phyloP scores from a whole-genome alignment of 805 yeast genomes.

The Torulaspora franciscae region DNA sequence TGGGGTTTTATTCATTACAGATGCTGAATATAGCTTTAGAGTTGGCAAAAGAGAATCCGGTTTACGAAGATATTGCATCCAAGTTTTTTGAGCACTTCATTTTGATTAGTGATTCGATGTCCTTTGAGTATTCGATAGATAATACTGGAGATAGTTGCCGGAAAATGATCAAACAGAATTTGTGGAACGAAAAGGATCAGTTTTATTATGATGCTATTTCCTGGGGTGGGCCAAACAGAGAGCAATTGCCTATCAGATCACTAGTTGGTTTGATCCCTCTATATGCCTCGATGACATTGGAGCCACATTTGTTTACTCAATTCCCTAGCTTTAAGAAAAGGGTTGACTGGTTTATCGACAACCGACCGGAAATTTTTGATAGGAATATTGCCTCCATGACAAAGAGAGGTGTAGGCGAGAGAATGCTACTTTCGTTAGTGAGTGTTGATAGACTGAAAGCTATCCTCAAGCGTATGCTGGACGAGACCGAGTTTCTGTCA shows the following conservation, averaged over 20 bases:
- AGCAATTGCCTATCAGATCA: constrained; percentile 78
- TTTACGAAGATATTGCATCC: constrained; percentile 89
- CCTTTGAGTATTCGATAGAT: constrained; percentile 43
- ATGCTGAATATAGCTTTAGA: constrained; percentile 92
- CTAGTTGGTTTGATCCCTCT: constrained; percentile 88
- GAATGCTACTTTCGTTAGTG: constrained; percentile 74
- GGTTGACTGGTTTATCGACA: constrained; percentile 75
- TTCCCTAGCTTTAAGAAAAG: constrained; percentile 82
- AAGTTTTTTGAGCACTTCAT: constrained; percentile 91
- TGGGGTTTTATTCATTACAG: constrained; percentile 86
- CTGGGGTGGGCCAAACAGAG: constrained; percentile 65
- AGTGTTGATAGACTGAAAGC: constrained; percentile 71
- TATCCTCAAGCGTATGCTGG: constrained; percentile 74
- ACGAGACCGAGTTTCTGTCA: constrained; percentile 79
- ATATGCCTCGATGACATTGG: constrained; percentile 83
- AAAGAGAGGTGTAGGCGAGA: constrained; percentile 73
- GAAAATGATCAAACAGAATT: constrained; percentile 50
- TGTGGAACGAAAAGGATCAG: constrained; percentile 87
- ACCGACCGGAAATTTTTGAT: constrained; percentile 61
- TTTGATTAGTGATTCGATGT: constrained; percentile 90
- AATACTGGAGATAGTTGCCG: constrained; percentile 36
- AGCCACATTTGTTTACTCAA: constrained; percentile 69
- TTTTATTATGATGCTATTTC: constrained; percentile 88
- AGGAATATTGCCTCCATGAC: constrained; percentile 85
- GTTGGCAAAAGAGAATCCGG: constrained; percentile 76